A percentile compares a stretch with the other conserved stretches of the same genome.
Evolutionary conservation across 108 stramenopile genomes (phyloP).

Genomic region (Conticribra guillardii): DNA sequence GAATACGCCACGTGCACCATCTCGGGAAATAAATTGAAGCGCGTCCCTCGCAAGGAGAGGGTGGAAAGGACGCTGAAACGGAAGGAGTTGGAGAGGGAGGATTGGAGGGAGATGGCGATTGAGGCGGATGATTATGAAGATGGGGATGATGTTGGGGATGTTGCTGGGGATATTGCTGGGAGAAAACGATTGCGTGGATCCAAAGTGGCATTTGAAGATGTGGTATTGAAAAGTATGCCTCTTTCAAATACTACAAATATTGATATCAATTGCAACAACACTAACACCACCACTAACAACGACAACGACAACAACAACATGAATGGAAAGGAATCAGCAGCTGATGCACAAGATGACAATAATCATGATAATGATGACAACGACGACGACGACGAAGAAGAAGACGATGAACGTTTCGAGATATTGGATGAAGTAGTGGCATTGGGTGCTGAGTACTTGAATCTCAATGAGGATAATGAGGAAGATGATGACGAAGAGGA

Average conservation of each 20-base stretch:
- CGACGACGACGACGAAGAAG: constrained; percentile 18
- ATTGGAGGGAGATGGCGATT: constrained; percentile 50
- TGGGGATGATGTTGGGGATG: constrained; percentile 2
- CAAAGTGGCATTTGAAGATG: constrained; percentile 61
- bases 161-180: background rate
- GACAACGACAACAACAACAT: constrained; percentile 41
- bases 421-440: background rate
- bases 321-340: constrained; percentile 17
- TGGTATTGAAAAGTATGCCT: constrained; percentile 61
- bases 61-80: constrained; percentile 63
- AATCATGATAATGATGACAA: constrained; percentile 17
- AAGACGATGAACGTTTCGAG: background rate
- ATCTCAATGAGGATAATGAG: constrained; percentile 5
- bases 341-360: constrained; percentile 18
- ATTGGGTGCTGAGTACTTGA: background rate
- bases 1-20: constrained; percentile 41
- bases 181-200: constrained; percentile 65
- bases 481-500: constrained; percentile 6
- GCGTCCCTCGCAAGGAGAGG: constrained; percentile 52
- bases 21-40: constrained; percentile 53
- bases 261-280: too few relatives aligned
- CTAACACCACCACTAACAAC: constrained; percentile 7
- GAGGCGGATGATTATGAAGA: constrained; percentile 42
- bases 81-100: constrained; percentile 60
- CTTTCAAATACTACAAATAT: too few relatives aligned